These are phyloP conservation scores for Neonothopanus nambi DNA, from an alignment of 1,284 basidiomycete species.

Conservation along the genomic window DNA sequence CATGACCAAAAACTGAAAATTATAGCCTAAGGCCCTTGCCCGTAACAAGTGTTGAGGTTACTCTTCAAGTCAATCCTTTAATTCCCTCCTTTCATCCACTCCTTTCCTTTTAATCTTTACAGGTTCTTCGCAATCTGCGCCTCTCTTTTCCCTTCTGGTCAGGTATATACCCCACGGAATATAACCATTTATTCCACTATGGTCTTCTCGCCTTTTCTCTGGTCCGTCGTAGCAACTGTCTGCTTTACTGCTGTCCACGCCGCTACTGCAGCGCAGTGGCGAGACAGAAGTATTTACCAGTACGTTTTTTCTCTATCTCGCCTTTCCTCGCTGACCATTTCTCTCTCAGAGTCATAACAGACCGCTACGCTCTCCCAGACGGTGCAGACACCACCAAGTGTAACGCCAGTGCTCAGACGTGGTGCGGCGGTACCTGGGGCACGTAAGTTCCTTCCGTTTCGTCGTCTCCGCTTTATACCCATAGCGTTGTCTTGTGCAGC, in stretches of 20 bases:
- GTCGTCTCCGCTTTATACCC: neutral
- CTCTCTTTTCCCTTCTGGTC: constrained; percentile 11
- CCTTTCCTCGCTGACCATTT: constrained; percentile 3
- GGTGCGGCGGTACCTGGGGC: constrained; percentile 80
- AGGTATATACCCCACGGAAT: constrained; percentile 3
- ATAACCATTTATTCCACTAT: constrained; percentile 11
- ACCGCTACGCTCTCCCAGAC: constrained; percentile 69
- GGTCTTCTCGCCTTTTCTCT: neutral
- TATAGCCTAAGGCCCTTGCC: no score
- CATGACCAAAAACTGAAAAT: no score
- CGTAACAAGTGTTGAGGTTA: no score
- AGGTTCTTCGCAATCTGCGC: neutral
- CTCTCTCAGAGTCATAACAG: constrained; percentile 61
- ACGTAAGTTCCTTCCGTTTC: constrained; percentile 31
- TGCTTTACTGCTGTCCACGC: constrained; percentile 22
- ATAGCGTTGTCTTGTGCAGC: constrained; percentile 29
- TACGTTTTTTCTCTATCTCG: constrained; percentile 6
- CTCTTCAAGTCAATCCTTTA: neutral
- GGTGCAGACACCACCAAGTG: constrained; percentile 57
- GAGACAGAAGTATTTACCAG: constrained; percentile 29
- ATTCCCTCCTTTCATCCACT: constrained; percentile 15
- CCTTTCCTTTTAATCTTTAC: constrained; percentile 10
- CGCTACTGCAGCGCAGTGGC: constrained; percentile 46
- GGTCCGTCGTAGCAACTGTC: constrained; percentile 5
- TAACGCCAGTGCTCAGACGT: constrained; percentile 53